Base-by-base conservation (phyloP, 192 early-diverging fungal genomes). In the Lobulomyces angularis region DNA sequence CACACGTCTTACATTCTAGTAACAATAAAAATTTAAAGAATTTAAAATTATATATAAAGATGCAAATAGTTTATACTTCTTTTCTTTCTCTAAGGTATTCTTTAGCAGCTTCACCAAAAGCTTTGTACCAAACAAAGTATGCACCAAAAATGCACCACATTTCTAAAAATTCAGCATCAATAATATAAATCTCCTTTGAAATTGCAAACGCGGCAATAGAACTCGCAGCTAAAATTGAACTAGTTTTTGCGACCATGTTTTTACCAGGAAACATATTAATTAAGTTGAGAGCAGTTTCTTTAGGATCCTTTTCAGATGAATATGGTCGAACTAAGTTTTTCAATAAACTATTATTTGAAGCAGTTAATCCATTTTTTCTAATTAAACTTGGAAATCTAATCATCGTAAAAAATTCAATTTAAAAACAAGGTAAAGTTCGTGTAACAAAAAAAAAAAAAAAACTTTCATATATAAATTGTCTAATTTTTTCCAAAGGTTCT, bases 151-250 rank as follows among this genome's bases (percentile, higher is more conserved):
- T 82, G 27, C 82, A 71, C 26, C 82, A 52, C 37, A 90, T 56
- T 39, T 91, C 80, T 35, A 94, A 68, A 31, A 88, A 75, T 59
- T 97, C 90, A 59, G 84, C 86, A 62, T 94, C 93, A 46, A 94
- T 58, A 38, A 94, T 75, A 68, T 93, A 97, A 62, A 97, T 86
- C 69, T 97, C 93, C 82, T 97, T 93, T 43, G 88, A 86, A 54
- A 97, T 80, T 27, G 85, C 61, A 62, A 79, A 86, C 27, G 89
- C 82, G 11, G 89, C 81, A 45, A 86, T 57, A 44, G 86, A 88
- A 31, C 86, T 74, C 39, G 73, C 71, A 17, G 82, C 59, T 34
- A 90, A 84, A 51, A 94, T 72, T 57, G 80, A 86, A 29, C 77
- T 78, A 23, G 93, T 83, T 73, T 97, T 97, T 53, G 84, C 73